Evolutionary conservation across 257 asterid species (phyloP), one percentile per base, ranked within the genome.

Genomic region (Pogostemon cablin): DNA sequence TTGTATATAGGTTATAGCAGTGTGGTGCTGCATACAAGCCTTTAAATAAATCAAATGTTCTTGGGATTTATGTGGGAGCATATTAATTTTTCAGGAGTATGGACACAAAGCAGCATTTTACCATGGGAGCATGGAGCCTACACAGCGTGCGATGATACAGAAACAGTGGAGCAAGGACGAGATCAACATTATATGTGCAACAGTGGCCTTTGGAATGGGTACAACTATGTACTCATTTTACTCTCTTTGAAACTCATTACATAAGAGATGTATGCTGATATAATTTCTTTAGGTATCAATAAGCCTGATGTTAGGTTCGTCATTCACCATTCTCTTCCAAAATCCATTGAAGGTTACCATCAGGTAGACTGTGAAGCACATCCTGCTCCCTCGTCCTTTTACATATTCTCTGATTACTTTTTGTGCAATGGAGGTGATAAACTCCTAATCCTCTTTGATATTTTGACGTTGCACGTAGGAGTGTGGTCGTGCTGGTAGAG

Each of bases 401-500:
- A n/a, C 4, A 44, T 72, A 41, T 66, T 17, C 38, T 44, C 35
- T 25, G 10, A 15, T 15, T 15, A 62, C 67, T 43, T 68, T 62
- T 79, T 7, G 9, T 49, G 35, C 44, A 35, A 68, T 73, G 41
- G 37, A 32, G 57, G 50, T 40, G 39, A 48, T 15, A 57, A 32
- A 37, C 64, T 67, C 58, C 77, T 74, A 46, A 66, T 65, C 38
- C 73, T 35, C 55, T 37, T 37, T 42, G 64, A 44, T 47, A 68
- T 74, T 69, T 54, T 48, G 7, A 68, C 78, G 57, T 75, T 44
- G 53, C 61, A 11, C 79, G 82, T 80, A 93, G 99, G 99, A 93
- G 83, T 93, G 99, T 81, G 99, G 99, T 62, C 99, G 99, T 81
- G 99, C 99, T 79, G 99, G 99, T 82, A 87, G 99, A 81, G 98